phyloP scores from a whole-genome alignment of 106 monocot genomes.

The Phalaenopsis aphrodite region DNA sequence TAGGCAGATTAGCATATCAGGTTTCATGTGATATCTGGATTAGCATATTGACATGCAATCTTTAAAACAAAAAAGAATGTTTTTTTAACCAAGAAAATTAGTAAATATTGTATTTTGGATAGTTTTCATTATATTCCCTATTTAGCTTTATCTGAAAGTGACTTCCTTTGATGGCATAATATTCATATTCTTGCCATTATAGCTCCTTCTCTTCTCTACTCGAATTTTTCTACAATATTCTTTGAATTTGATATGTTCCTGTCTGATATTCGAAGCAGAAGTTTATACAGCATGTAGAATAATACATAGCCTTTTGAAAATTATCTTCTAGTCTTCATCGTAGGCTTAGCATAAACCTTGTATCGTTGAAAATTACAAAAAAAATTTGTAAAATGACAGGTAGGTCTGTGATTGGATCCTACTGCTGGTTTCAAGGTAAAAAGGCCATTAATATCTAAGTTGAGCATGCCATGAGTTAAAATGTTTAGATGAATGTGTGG shows the following conservation, averaged over 20 bases:
- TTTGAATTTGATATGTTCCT: not conserved
- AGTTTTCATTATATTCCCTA: not conserved
- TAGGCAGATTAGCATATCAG: not conserved
- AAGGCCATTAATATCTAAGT: not conserved
- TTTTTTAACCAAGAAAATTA: not conserved
- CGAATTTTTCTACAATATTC: not conserved
- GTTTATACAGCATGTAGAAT: not conserved
- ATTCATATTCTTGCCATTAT: not conserved
- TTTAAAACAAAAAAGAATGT: not conserved
- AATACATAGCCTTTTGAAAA: not conserved
- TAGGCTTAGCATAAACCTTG: not conserved
- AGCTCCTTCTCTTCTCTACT: not conserved
- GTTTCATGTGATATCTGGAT: not conserved
- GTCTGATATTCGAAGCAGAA: not conserved
- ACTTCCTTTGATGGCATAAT: not conserved
- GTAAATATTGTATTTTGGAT: not conserved
- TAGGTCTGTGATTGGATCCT: not conserved
- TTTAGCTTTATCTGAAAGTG: not conserved
- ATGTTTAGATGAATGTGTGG: not conserved
- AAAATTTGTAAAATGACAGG: not conserved
- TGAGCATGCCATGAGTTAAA: not conserved
- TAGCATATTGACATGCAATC: not conserved
- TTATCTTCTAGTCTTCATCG: not conserved
- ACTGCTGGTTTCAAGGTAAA: not conserved
- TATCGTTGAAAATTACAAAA: not conserved